Base-by-base conservation (phyloP, 148 eudicot species). In the Cornus suecica region DNA sequence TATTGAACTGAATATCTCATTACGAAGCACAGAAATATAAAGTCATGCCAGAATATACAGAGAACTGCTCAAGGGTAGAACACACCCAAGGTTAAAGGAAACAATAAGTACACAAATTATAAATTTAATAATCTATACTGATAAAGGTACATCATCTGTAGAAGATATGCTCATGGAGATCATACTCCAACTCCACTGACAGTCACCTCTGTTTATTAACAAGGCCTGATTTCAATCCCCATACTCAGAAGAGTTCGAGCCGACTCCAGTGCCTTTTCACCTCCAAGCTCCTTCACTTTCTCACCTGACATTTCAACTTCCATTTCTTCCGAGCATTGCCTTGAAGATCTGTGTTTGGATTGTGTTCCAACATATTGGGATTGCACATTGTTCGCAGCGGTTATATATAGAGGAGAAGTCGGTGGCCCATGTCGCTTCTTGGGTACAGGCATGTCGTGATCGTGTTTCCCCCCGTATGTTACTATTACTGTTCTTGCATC, bases 401-500 rank as follows among this genome's bases (percentile, higher is more conserved):
- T 80, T 51, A 81, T 31, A 24, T 67, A 77, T 32, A 58, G 79
- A 74, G 75, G 42, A 65, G 74, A 41, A 66, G 78, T 74, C 4
- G 85, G 87, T 56, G 77, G 80, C 68, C 78, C 79, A 22, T 87
- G 81, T 34, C 79, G 79, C 75, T 87, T 91, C 82, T 89, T 91
- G 16, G 89, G 90, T 64, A 85, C 85, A 7, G 98, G 98, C 84
- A 78, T 78, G 60, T 90, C 94, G 29, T 93, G 98, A 79, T 91
- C 92, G 54, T 93, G 98, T 60, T 80, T 71, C 45, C 98, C 94
- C 81, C 90, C 90, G 76, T 93, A 93, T 31, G 90, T 93, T 52
- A 89, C 83, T 68, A 87, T 69, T 14, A 85, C 74, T 22, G 84
- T 86, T 28, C 73, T 73, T 65, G 92, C 70, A 74, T 79, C 76